A percentile compares a stretch with the other conserved stretches of the same genome.
Conservation (phyloP, 2,329 filamentous ascomycete genomes). For the Clonostachys solani region DNA sequence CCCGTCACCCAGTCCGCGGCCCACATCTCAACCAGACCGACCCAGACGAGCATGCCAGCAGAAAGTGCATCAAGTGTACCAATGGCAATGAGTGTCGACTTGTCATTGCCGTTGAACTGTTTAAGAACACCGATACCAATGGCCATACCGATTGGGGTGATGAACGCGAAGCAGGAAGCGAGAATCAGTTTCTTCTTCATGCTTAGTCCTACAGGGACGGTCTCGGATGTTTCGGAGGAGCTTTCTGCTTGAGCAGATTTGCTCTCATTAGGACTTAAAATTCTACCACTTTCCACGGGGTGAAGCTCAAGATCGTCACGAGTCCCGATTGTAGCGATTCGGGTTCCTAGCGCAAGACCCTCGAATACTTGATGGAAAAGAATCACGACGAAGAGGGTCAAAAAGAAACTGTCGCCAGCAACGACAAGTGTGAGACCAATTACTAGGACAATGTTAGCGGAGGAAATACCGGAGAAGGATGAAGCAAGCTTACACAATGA, state of each 20-base stretch:
- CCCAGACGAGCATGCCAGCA: conserved; percentile 75
- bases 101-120: conserved; percentile 70
- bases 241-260: conserved; percentile 14
- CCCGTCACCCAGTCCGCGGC: conserved; percentile 66
- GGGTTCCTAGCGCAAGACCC: conserved; percentile 67
- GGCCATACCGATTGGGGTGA: conserved; percentile 76
- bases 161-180: conserved; percentile 60
- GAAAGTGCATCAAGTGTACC: conserved; percentile 71
- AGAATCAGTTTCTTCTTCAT: conserved; percentile 54
- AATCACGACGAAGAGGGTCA: conserved; percentile 61
- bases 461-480: background rate
- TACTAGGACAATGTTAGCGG: conserved; percentile 29
- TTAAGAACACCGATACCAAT: conserved; percentile 71
- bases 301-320: conserved; percentile 2
- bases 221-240: conserved; percentile 5
- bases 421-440: conserved; percentile 63
- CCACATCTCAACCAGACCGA: conserved; percentile 77
- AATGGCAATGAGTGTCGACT: conserved; percentile 63
- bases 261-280: conserved; percentile 9
- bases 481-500: conserved; percentile 50
- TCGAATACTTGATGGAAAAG: conserved; percentile 79
- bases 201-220: conserved; percentile 17
- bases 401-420: conserved; percentile 49
- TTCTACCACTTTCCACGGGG: conserved; percentile 6
- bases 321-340: conserved; percentile 57